Base-by-base conservation (phyloP, 768 basidiomycete genomes). In the Suillus subaureus region DNA sequence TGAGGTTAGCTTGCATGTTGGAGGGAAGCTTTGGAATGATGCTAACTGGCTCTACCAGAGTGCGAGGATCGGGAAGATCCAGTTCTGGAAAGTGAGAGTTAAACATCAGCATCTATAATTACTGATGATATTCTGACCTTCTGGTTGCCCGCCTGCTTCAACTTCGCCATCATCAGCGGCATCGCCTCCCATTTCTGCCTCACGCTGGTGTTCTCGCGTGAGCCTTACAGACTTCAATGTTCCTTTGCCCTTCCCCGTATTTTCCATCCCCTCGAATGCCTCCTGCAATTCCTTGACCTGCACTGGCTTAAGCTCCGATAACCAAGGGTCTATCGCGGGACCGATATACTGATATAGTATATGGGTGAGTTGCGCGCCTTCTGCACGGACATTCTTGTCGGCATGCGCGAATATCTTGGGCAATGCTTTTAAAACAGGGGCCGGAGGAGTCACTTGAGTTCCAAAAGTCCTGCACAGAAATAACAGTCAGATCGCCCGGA, bases 271-370 rank as follows among this genome's bases (percentile, higher is more conserved):
- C 64, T 93, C 94, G 72, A 97, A 99, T 0, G 88, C 84, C 73
- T 98, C 97, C 71, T 93, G 94, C 71, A 99, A 76, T 71, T 99
- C 97, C 75, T 97, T 96, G 51, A 97, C 88, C 77, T 99, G 97
- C 4, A 99, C 95, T 2, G 97, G 95, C 75, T 99, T 99, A 67
- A 99, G 84, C 66, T 98, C 96, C 26, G 86, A 80, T 26, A 99
- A 80, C 82, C 89, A 94, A 56, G 93, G 86, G 62, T 95, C 90
- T 66, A 99, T 90, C 1, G 88, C 89, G 61, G 87, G 71, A 68
- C 94, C 97, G 63, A 99, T 88, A 75, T 89, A 95, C 65, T 92
- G 90, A 81, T 99, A 97, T 8, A 99, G 78, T 0, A 81, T 79
- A 70, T 91, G 89, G 0, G 88, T 83, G 23, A 99, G 87, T 35